phyloP scores from a whole-genome alignment of 1,139 yeast genomes.

The Protomyces macrosporus region DNA sequence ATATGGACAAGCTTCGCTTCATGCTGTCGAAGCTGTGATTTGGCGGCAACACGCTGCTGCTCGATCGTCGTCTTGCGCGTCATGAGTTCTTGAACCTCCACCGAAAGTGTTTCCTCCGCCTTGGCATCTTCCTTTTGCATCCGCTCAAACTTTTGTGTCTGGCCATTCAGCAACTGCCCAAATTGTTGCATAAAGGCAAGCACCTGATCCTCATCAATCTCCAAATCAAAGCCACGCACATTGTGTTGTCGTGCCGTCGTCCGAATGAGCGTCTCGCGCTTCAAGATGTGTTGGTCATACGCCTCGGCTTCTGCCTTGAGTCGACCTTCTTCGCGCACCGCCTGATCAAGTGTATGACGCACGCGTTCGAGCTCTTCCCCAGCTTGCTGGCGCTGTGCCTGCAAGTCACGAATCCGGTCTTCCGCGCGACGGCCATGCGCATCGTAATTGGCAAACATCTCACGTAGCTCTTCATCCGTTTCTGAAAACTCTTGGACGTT shows the following conservation, averaged over 20 bases:
- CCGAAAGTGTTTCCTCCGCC: conserved; percentile 34
- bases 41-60: conserved; percentile 44
- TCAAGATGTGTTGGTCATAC: conserved; percentile 38
- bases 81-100: conserved; percentile 36
- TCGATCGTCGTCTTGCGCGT: conserved; percentile 44
- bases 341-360: conserved; percentile 43
- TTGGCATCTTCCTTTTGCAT: conserved; percentile 25
- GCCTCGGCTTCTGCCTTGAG: conserved; percentile 48
- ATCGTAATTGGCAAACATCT: conserved; percentile 53
- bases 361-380: conserved; percentile 27
- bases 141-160: conserved; percentile 28
- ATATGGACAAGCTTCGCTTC: conserved; percentile 40
- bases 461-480: conserved; percentile 49
- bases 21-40: conserved; percentile 40
- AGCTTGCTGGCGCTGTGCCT: conserved; percentile 34
- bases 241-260: conserved; percentile 24
- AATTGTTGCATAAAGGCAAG: conserved; percentile 28
- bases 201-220: conserved; percentile 28
- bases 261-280: conserved; percentile 34
- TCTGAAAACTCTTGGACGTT: conserved; percentile 38
- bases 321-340: conserved; percentile 55
- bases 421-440: conserved; percentile 44
- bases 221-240: conserved; percentile 30
- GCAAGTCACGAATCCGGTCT: conserved; percentile 25
- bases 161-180: conserved; percentile 29